Base-by-base conservation (phyloP, 148 eudicot genomes). In the Chenopodium suecicum region DNA sequence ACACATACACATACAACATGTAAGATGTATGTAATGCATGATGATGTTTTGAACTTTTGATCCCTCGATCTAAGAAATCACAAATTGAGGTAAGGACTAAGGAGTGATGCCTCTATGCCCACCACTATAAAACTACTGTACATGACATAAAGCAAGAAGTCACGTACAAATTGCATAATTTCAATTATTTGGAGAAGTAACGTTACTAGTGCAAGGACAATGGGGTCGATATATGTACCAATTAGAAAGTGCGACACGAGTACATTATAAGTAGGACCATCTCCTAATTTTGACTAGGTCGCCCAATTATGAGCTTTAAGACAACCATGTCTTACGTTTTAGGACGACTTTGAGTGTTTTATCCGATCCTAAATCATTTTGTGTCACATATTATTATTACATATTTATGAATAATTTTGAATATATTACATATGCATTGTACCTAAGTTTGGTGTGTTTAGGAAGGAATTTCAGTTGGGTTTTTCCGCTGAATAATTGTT, bases 221-320 rank as follows among this genome's bases (percentile, higher is more conserved):
- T 56, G 60, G 60, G 60, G 60, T 56, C 60, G 4, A 56, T 13
- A 56, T 13, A 66, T 66, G 70, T 4, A 27, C 37, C 13, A 10
- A 29, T 25, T 25, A 8, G 17, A 66, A 66, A 27, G 34, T 14
- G 70, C 68, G 29, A 64, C 68, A 64, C 44, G 13, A 25, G 47
- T 74, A 20, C 64, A 58, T 31, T 31, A 1, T 32, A 20, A 54
- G 70, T 80, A 80, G 82, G 82, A 60, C 76, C 77, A 14, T 58
- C 17, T 50, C 77, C 70, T 72, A 73, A 73, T 19, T 80, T 80
- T 73, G 70, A 73, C 82, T 44, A 44, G 70, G 82, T 62, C 82
- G 41, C 2, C 77, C 77, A 73, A 80, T 73, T 25, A 44, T 73
- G 44, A 54, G 77, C 70, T 67, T 7, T 71, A 25, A 44, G 52